These are phyloP conservation scores for Alopecurus myosuroides DNA, from an alignment of 176 grass and related monocot species.

Conservation along the genomic window DNA sequence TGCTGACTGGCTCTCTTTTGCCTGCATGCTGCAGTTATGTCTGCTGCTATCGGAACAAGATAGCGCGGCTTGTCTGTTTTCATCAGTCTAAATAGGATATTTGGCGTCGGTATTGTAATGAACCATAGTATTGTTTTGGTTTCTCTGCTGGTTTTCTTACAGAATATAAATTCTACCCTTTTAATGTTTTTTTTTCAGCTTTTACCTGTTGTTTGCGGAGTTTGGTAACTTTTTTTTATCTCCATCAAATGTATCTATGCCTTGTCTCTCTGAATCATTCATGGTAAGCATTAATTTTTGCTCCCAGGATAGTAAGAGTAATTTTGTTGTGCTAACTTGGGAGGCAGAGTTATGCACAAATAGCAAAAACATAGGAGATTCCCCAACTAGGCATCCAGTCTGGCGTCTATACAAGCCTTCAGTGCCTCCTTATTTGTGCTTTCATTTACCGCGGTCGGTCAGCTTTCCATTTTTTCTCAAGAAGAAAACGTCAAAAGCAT, in stretches of 20 bases:
- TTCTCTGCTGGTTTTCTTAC: not conserved
- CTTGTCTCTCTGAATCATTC: too few species aligned
- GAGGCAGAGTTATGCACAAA: too few species aligned
- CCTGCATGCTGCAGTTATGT: slow-evolving; percentile 15
- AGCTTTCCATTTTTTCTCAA: too few species aligned
- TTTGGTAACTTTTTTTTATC: not conserved
- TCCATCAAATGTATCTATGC: not conserved
- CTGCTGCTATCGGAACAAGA: slow-evolving; percentile 5
- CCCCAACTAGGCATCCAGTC: too few species aligned
- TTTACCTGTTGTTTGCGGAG: too few species aligned
- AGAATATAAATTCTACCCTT: not conserved
- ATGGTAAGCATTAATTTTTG: not conserved
- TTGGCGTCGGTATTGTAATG: not conserved
- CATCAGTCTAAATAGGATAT: not conserved
- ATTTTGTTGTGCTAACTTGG: too few species aligned
- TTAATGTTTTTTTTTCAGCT: not conserved
- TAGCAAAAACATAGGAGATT: too few species aligned
- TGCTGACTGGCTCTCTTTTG: slow-evolving; percentile 18
- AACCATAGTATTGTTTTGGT: not conserved
- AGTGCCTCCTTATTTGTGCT: too few species aligned
- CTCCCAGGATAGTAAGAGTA: too few species aligned
- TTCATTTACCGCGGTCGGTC: too few species aligned
- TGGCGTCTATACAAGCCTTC: not conserved
- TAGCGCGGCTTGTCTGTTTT: not conserved
- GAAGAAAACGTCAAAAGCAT: too few species aligned